Evolutionary conservation across 441 rosid species (phyloP).

Genomic region (Jatropha podagrica): DNA sequence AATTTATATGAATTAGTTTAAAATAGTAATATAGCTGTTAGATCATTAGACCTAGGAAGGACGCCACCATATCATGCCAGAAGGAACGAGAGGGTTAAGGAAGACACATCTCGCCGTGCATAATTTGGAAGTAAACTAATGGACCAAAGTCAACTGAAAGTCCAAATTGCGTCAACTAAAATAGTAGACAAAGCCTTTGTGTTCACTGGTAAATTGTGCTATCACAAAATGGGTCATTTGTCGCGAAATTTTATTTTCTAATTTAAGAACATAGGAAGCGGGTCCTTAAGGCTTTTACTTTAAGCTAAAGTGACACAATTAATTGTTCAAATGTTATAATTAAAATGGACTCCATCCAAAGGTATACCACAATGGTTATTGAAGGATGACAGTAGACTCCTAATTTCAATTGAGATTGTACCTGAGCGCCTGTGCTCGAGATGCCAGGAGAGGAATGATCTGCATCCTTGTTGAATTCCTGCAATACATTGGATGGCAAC

Average conservation of each 20-base stretch:
- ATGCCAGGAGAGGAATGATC: slow-evolving; percentile 85
- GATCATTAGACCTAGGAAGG: background rate
- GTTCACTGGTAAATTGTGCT: background rate
- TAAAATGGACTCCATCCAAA: background rate
- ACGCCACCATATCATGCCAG: too few species aligned
- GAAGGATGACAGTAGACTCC: background rate
- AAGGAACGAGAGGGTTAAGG: too few species aligned
- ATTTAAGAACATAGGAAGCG: background rate
- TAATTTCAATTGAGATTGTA: slow-evolving; percentile 16
- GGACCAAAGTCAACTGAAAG: too few species aligned
- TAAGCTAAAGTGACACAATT: background rate
- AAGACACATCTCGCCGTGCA: background rate
- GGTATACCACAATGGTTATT: background rate
- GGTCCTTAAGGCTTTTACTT: background rate
- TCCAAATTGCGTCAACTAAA: background rate
- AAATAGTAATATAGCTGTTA: background rate
- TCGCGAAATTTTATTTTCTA: background rate
- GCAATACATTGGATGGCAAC: slow-evolving; percentile 98
- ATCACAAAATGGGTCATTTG: background rate
- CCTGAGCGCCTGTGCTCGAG: slow-evolving; percentile 95
- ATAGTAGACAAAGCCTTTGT: background rate
- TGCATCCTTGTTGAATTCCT: slow-evolving; percentile 78
- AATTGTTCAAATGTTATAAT: background rate
- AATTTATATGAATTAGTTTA: background rate
- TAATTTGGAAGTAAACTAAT: background rate